These are phyloP conservation scores for Pseudomonodictys pantanalensis DNA, from an alignment of 495 filamentous ascomycete species.

Conservation along the genomic window DNA sequence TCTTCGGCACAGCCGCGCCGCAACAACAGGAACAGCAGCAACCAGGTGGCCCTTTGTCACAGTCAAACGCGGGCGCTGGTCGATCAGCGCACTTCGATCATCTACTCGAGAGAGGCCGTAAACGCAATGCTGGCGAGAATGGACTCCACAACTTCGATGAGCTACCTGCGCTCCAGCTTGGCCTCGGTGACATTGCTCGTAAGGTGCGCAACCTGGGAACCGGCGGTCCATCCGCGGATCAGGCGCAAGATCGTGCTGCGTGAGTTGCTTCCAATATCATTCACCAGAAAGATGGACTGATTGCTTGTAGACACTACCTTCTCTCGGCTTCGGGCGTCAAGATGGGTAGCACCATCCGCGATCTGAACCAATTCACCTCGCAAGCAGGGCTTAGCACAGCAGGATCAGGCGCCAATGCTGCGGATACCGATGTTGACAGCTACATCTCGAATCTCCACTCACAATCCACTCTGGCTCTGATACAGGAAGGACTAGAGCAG, in stretches of 20 bases:
- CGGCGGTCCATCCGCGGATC: constrained; percentile 47
- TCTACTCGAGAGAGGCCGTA: constrained; percentile 72
- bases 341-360: constrained; percentile 70
- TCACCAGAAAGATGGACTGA: neutral
- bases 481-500: constrained; percentile 79
- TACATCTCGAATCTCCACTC: constrained; percentile 82
- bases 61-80: constrained; percentile 20
- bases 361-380: constrained; percentile 62
- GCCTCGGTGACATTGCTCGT: constrained; percentile 80
- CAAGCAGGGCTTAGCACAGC: constrained; percentile 46
- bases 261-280: constrained; percentile 41
- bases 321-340: constrained; percentile 87
- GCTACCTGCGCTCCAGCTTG: constrained; percentile 72
- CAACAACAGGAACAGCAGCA: constrained; percentile 24
- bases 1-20: constrained; percentile 8
- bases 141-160: constrained; percentile 54
- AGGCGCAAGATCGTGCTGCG: constrained; percentile 58
- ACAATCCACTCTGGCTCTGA: constrained; percentile 86
- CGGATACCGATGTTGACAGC: constrained; percentile 74
- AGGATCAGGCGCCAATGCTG: constrained; percentile 43
- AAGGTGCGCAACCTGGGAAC: constrained; percentile 74
- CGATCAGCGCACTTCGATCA: constrained; percentile 77
- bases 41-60: constrained; percentile 11
- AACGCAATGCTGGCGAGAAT: constrained; percentile 50
- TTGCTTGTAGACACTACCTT: constrained; percentile 63